phyloP scores from a whole-genome alignment of 2,329 filamentous ascomycete genomes.

The Nectriaceae sp. region DNA sequence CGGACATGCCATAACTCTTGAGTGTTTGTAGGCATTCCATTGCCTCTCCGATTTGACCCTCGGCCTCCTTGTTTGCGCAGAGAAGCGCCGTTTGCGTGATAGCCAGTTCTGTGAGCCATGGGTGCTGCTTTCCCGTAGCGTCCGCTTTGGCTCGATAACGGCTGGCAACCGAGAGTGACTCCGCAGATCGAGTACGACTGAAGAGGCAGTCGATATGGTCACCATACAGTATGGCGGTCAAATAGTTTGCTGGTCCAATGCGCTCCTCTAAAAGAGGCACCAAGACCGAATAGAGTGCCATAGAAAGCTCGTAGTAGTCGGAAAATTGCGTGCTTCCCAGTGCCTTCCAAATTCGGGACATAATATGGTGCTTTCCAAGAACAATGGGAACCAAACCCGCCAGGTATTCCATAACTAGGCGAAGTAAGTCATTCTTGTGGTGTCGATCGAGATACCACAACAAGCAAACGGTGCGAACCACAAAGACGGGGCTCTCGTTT shows the following conservation, averaged over 20 bases:
- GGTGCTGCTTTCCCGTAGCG: constrained; percentile 29
- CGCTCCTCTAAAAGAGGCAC: constrained; percentile 33
- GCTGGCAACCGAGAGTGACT: constrained; percentile 31
- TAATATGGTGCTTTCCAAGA: constrained; percentile 30
- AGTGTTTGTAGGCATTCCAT: constrained; percentile 31
- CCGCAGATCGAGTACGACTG: constrained; percentile 24
- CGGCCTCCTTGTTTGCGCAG: constrained; percentile 30
- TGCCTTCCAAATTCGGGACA: constrained; percentile 34
- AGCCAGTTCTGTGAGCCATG: constrained; percentile 34
- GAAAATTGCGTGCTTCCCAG: constrained; percentile 33
- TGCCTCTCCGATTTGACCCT: constrained; percentile 32
- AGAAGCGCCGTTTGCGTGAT: constrained; percentile 33
- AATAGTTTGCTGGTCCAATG: constrained; percentile 34
- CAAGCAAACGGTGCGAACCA: constrained; percentile 35
- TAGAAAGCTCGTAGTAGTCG: constrained; percentile 35
- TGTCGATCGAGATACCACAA: constrained; percentile 38
- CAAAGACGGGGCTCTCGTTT: constrained; percentile 36
- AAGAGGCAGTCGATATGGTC: constrained; percentile 37
- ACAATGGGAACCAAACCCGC: constrained; percentile 31
- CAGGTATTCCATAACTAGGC: constrained; percentile 35
- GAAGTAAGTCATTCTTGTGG: constrained; percentile 34
- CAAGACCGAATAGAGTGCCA: constrained; percentile 32
- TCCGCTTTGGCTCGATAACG: constrained; percentile 32
- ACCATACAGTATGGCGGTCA: constrained; percentile 36
- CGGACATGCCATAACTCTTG: constrained; percentile 30